Evolutionary conservation across 768 basidiomycete genomes (phyloP).

Genomic region (Kwoniella sp.): DNA sequence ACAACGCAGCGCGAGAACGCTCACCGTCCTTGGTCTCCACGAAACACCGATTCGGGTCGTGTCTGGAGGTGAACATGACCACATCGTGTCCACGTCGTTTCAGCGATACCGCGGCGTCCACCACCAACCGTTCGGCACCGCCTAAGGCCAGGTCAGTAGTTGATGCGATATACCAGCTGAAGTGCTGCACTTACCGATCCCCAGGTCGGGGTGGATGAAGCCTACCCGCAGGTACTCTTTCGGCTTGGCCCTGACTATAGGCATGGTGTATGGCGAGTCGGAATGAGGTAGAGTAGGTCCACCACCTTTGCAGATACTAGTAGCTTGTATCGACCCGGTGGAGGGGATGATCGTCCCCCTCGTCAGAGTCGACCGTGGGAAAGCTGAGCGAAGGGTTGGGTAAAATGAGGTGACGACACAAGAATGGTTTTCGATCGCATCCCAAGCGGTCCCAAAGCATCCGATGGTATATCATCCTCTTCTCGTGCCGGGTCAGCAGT

Average conservation of each 20-base stretch:
- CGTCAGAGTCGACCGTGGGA: too few relatives aligned
- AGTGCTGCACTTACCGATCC: slow-evolving; percentile 66
- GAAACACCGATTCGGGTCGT: slow-evolving; percentile 81
- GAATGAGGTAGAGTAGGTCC: too few relatives aligned
- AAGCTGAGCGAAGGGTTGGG: not conserved
- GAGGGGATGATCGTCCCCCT: too few relatives aligned
- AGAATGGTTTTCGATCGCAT: slow-evolving; percentile 1
- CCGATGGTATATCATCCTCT: slow-evolving; percentile 1
- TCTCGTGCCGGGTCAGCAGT: too few relatives aligned
- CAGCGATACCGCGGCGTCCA: slow-evolving; percentile 87
- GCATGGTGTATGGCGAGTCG: too few relatives aligned
- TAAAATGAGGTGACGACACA: not conserved
- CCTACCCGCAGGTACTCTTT: slow-evolving; percentile 56
- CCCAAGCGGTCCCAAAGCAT: not conserved
- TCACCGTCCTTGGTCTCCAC: slow-evolving; percentile 87
- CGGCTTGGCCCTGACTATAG: not conserved
- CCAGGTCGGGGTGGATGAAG: slow-evolving; percentile 90
- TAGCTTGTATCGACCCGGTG: too few relatives aligned
- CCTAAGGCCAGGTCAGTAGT: slow-evolving; percentile 56
- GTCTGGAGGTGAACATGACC: slow-evolving; percentile 87
- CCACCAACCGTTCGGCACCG: slow-evolving; percentile 89
- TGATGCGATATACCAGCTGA: not conserved
- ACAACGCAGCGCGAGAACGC: slow-evolving; percentile 22
- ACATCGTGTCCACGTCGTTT: slow-evolving; percentile 79
- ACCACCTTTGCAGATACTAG: too few relatives aligned